Conservation (phyloP, 345 rosid species). For the Eucalyptus regnans region DNA sequence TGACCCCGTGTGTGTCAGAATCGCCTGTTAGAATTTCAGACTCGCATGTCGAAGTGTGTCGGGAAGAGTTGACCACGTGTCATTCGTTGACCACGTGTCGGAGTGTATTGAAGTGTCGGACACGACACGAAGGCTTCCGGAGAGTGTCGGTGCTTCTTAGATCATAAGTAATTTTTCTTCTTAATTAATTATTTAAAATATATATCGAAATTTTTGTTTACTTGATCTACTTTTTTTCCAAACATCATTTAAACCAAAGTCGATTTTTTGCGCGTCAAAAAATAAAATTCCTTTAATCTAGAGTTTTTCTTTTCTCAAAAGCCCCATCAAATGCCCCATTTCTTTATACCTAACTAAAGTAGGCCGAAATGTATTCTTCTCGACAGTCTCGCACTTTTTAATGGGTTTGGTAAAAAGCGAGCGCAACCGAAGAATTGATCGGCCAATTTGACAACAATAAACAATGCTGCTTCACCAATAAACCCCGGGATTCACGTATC, state of each 20-base stretch:
- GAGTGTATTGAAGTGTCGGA: too few relatives aligned
- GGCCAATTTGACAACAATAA: background rate
- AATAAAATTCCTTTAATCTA: too few relatives aligned
- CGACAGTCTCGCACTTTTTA: background rate
- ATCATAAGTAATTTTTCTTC: background rate
- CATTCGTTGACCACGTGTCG: too few relatives aligned
- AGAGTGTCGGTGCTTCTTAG: too few relatives aligned
- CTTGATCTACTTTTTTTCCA: background rate
- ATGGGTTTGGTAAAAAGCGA: background rate
- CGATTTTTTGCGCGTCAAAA: too few relatives aligned
- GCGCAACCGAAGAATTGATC: background rate
- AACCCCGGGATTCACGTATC: background rate
- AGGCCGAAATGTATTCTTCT: background rate
- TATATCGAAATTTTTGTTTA: background rate
- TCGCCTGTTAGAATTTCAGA: too few relatives aligned
- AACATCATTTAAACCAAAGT: background rate
- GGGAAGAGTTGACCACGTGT: too few relatives aligned
- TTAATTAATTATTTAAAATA: background rate
- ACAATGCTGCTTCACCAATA: background rate
- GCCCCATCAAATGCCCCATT: too few relatives aligned
- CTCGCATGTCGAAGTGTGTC: too few relatives aligned
- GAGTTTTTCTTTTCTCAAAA: too few relatives aligned
- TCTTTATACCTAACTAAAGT: background rate
- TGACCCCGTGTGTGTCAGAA: accelerated
- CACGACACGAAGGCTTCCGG: too few relatives aligned